Percentiles rank a stretch among this genome's conserved stretches.
phyloP scores from a whole-genome alignment of 257 asterid genomes.

The Primulina tabacum region DNA sequence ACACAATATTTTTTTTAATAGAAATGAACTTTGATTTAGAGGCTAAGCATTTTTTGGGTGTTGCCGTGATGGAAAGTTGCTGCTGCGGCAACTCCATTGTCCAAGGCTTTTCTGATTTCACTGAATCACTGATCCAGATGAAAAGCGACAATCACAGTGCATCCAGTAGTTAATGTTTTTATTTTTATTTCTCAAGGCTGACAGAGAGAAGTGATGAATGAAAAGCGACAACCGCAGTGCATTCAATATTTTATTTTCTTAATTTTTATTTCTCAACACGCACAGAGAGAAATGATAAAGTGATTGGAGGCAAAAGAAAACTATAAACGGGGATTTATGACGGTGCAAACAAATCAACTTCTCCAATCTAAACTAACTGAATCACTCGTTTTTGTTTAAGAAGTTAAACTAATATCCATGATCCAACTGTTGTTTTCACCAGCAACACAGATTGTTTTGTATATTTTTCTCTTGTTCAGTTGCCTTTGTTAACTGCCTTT shows the following conservation, averaged over 20 bases:
- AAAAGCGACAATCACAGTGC: neutral
- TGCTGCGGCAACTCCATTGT: neutral
- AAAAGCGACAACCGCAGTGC: neutral
- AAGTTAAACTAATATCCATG: neutral
- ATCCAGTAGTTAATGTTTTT: no score
- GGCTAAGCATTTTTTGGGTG: no score
- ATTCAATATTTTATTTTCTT: no score
- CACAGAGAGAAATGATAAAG: neutral
- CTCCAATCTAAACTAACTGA: neutral
- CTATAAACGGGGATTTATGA: neutral
- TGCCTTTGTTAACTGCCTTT: neutral
- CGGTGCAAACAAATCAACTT: neutral
- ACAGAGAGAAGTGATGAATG: neutral
- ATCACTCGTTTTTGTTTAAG: neutral
- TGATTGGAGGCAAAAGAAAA: neutral
- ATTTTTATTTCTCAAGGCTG: neutral
- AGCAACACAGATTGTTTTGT: neutral
- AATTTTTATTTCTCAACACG: neutral
- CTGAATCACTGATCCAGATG: neutral
- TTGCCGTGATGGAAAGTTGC: neutral
- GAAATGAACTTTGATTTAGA: neutral
- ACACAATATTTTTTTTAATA: no score
- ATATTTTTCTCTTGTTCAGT: neutral
- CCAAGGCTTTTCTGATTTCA: neutral
- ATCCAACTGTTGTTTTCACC: neutral